phyloP scores from a whole-genome alignment of 805 yeast genomes.

The Candida chauliodis region DNA sequence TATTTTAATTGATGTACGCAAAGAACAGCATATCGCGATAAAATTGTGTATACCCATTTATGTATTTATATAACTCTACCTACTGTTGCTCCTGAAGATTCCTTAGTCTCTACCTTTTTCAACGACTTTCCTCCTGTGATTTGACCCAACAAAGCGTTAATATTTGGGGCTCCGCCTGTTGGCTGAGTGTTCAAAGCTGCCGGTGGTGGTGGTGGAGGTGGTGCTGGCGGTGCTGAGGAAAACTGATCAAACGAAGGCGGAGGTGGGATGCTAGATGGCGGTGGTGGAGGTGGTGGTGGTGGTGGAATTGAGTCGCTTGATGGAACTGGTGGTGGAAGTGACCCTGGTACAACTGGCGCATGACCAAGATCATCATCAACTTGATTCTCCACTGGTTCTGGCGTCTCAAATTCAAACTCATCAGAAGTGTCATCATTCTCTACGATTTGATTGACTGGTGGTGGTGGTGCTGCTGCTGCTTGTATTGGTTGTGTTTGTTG shows the following conservation, averaged over 20 bases:
- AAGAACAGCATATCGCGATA: too few species aligned
- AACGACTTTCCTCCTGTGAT: conserved; percentile 51
- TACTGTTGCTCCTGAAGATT: conserved; percentile 44
- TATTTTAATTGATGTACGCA: too few species aligned
- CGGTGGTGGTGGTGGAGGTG: conserved; percentile 32
- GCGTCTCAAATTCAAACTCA: conserved; percentile 7
- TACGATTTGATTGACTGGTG: background rate
- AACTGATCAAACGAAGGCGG: conserved; percentile 12
- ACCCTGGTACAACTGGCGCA: conserved; percentile 8
- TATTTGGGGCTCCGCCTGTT: conserved; percentile 26
- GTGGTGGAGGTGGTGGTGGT: conserved; percentile 21
- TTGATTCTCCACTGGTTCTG: too few species aligned
- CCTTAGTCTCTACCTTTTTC: conserved; percentile 47
- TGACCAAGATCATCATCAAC: too few species aligned
- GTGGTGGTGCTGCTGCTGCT: background rate
- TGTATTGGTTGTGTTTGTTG: background rate
- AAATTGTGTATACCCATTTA: too few species aligned
- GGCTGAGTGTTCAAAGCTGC: conserved; percentile 20
- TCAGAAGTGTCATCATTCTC: conserved; percentile 5
- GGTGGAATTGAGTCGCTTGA: conserved; percentile 17
- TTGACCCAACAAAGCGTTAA: conserved; percentile 52
- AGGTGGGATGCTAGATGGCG: conserved; percentile 16
- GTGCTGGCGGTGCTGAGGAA: conserved; percentile 25
- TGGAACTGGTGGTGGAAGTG: conserved; percentile 9
- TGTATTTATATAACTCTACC: conserved; percentile 44